A percentile compares a stretch with the other conserved stretches of the same genome.
phyloP scores from a whole-genome alignment of 83 land plant species.

The Diphasiastrum complanatum region DNA sequence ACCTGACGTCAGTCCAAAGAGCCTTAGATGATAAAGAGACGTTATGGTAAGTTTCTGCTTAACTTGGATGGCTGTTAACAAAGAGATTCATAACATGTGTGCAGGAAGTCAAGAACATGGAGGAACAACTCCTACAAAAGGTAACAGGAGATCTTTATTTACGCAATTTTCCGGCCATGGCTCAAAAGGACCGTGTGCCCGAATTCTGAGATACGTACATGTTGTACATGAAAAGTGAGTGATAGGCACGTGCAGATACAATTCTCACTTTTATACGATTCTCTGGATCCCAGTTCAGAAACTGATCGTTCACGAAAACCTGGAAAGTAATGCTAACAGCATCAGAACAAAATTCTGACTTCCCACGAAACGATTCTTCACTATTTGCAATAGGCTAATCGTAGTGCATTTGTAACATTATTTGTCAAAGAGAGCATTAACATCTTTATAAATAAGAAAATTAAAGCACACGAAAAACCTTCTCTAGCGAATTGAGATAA shows the following conservation, averaged over 20 bases:
- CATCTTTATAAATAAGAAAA: background rate
- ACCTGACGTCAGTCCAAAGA: conserved; percentile 1
- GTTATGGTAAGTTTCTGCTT: conserved; percentile 11
- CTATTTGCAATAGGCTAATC: too few species aligned
- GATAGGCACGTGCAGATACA: conserved; percentile 77
- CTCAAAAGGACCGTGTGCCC: too few species aligned
- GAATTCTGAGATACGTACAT: conserved; percentile 45
- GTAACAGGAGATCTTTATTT: background rate
- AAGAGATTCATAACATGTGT: background rate
- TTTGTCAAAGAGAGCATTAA: background rate
- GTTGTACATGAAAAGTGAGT: conserved; percentile 78
- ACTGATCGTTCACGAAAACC: conserved; percentile 81
- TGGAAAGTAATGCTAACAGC: conserved; percentile 29
- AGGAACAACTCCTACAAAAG: background rate
- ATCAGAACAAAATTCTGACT: background rate
- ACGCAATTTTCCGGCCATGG: too few species aligned
- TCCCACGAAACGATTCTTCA: too few species aligned
- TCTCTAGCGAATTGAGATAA: conserved; percentile 21
- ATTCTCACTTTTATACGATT: conserved; percentile 65
- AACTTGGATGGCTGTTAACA: background rate
- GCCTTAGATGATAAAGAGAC: background rate
- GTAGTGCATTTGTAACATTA: background rate
- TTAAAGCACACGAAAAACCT: background rate
- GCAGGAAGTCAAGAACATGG: conserved; percentile 6
- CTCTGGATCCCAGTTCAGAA: conserved; percentile 77